Evolutionary conservation across 2,329 filamentous ascomycete genomes (phyloP).

Genomic region (Ambrosiella beaveri): DNA sequence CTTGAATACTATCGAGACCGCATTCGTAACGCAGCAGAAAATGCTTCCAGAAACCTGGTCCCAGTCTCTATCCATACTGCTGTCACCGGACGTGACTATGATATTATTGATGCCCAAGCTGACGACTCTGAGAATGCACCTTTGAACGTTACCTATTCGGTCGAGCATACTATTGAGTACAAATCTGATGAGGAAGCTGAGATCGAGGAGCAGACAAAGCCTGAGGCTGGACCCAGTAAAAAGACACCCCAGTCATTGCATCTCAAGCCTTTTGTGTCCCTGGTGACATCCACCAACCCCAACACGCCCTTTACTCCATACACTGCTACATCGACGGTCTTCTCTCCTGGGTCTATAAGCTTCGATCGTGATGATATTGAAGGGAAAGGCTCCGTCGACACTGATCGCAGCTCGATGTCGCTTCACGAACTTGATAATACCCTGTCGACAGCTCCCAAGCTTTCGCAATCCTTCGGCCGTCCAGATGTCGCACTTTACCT

Average conservation of each 20-base stretch:
- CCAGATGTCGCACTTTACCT: slow-evolving; percentile 21
- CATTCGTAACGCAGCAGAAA: slow-evolving; percentile 22
- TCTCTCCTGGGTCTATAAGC: slow-evolving; percentile 6
- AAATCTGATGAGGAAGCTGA: slow-evolving; percentile 6
- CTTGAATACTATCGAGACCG: slow-evolving; percentile 29
- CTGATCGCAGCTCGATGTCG: slow-evolving; percentile 9
- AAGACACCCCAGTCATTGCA: slow-evolving; percentile 7
- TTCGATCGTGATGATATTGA: slow-evolving; percentile 9
- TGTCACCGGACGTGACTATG: slow-evolving; percentile 8
- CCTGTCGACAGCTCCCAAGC: background rate
- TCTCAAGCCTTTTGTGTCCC: slow-evolving; percentile 7
- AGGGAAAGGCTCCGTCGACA: slow-evolving; percentile 4
- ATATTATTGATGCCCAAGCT: slow-evolving; percentile 1
- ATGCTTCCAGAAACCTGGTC: slow-evolving; percentile 25
- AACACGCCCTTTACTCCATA: slow-evolving; percentile 5
- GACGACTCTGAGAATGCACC: slow-evolving; percentile 1
- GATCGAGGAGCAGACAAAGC: slow-evolving; percentile 6
- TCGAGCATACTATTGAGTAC: background rate
- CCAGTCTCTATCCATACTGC: slow-evolving; percentile 5
- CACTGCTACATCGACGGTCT: slow-evolving; percentile 11
- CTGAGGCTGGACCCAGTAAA: background rate
- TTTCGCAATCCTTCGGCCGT: slow-evolving; percentile 9
- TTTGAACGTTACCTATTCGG: background rate
- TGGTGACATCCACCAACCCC: background rate
- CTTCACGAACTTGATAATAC: slow-evolving; percentile 6